A percentile compares a stretch with the other conserved stretches of the same genome.
Conservation (phyloP, 306 rosid genomes). For the Lathyrus aphaca region DNA sequence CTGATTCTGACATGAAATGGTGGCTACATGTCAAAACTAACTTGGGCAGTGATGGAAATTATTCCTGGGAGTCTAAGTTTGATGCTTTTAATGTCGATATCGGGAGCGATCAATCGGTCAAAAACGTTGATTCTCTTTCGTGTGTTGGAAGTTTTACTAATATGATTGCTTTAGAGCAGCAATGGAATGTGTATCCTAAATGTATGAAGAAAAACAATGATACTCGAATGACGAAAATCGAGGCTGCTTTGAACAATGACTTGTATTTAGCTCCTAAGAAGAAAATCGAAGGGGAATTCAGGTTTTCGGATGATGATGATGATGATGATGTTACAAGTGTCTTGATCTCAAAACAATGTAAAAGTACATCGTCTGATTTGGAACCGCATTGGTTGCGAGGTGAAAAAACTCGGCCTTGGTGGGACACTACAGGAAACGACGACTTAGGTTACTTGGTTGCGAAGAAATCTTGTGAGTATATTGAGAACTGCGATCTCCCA, state of each 20-base stretch:
- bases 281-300: constrained; percentile 51
- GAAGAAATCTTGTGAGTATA: constrained; percentile 63
- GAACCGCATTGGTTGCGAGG: constrained; percentile 56
- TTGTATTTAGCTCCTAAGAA: constrained; percentile 40
- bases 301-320: constrained; percentile 59
- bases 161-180: constrained; percentile 42
- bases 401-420: constrained; percentile 75
- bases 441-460: constrained; percentile 87
- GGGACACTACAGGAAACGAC: constrained; percentile 73
- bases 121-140: constrained; percentile 44
- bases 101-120: constrained; percentile 38
- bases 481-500: constrained; percentile 91
- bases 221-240: constrained; percentile 40
- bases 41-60: constrained; percentile 46
- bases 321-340: constrained; percentile 52
- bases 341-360: constrained; percentile 43
- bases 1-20: constrained; percentile 55
- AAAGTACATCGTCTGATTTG: constrained; percentile 51
- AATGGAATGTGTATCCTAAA: constrained; percentile 42
- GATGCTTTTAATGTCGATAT: constrained; percentile 42
- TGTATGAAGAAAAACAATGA: constrained; percentile 37
- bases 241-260: constrained; percentile 44
- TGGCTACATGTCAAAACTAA: constrained; percentile 71
- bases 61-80: constrained; percentile 53
- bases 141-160: constrained; percentile 27